A percentile compares a stretch with the other conserved stretches of the same genome.
Evolutionary conservation across 495 filamentous ascomycete species (phyloP).

Genomic region (Penicillium fimorum): DNA sequence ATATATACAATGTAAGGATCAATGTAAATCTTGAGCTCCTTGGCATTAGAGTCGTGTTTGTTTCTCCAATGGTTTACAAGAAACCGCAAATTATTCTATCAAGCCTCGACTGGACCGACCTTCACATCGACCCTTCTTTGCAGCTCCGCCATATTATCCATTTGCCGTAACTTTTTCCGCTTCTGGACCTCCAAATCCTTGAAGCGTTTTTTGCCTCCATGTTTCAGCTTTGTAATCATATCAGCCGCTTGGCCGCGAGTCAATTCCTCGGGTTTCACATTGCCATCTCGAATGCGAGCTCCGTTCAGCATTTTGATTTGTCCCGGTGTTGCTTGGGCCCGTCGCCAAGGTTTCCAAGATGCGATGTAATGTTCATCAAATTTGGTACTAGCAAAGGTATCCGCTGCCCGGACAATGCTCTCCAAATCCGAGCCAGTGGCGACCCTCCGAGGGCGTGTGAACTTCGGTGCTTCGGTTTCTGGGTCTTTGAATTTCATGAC

Average conservation of each 20-base stretch:
- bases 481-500: conserved; percentile 35
- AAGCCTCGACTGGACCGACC: conserved; percentile 60
- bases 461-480: conserved; percentile 32
- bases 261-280: conserved; percentile 53
- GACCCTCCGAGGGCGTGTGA: conserved; percentile 63
- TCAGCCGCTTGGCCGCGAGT: conserved; percentile 83
- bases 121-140: conserved; percentile 50
- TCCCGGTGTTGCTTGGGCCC: conserved; percentile 57
- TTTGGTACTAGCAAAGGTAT: conserved; percentile 68
- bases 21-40: too few relatives aligned
- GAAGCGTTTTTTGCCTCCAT: conserved; percentile 74
- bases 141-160: conserved; percentile 30
- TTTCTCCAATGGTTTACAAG: background rate
- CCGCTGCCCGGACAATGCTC: conserved; percentile 75
- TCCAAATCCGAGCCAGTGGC: conserved; percentile 58
- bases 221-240: conserved; percentile 89
- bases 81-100: background rate
- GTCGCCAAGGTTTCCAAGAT: conserved; percentile 64
- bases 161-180: conserved; percentile 31
- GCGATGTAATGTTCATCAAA: conserved; percentile 61
- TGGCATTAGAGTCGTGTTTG: too few relatives aligned
- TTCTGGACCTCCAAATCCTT: conserved; percentile 44
- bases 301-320: conserved; percentile 76
- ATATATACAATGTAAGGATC: too few relatives aligned
- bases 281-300: conserved; percentile 52